Base-by-base conservation (phyloP, 2,329 filamentous ascomycete genomes). In the Colletotrichum agaves region DNA sequence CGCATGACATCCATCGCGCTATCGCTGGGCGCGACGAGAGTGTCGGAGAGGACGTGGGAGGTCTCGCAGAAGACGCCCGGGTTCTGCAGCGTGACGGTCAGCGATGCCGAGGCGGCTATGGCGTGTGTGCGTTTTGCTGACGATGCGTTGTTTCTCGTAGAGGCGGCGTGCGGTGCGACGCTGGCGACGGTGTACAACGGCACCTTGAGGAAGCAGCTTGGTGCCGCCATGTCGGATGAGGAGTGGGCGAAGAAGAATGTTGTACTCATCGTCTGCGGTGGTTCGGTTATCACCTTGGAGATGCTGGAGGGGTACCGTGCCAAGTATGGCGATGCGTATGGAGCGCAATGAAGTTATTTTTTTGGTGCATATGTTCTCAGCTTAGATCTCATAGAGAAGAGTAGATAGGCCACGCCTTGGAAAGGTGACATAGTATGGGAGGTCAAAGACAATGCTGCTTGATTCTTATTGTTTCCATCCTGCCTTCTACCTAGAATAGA, bases 191-290 rank as follows among this genome's bases (percentile, higher is more conserved):
- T 84, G 66, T 93, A 93, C 73, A 87, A 87, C 44, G 88, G 86
- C 0, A 78, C 86, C 44, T 75, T 97, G 74, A 85, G 89, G 74
- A 82, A 84, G 72, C 80, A 88, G 10, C 80, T 94, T 0, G 87
- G 90, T 0, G 73, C 78, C 53, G 82, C 78, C 0, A 57, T 87
- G 58, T 77, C 78, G 1, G 86, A 88, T 35, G 85, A 85, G 37
- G 85, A 93, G 70, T 90, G 85, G 79, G 81, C 83, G 0, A 81
- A 86, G 64, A 91, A 89, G 76, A 93, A 92, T 71, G 87, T 98
- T 5, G 93, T 98, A 2, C 82, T 98, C 60, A 84, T 97, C 23
- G 89, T 98, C 6, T 98, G 95, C 75, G 95, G 95, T 49, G 92
- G 92, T 4, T 90, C 86, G 21, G 89, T 89, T 75, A 86, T 93